A percentile compares a stretch with the other conserved stretches of the same genome.
Conservation (phyloP, 352 stramenopile genomes). For the Phytophthora agathidicida region DNA sequence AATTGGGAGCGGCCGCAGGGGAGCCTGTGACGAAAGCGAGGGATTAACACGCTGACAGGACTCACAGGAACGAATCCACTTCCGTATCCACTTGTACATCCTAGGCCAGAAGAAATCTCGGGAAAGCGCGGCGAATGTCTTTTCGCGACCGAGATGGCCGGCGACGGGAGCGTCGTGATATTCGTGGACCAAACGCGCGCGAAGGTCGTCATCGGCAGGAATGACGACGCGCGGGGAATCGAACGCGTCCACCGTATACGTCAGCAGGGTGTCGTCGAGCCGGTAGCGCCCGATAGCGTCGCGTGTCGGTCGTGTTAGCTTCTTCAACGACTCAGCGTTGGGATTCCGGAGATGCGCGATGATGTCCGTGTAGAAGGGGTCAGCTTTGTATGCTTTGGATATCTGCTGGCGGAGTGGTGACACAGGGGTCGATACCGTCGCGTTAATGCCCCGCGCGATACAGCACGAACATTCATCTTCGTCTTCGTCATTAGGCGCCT, state of each 20-base stretch:
- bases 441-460: too few species aligned
- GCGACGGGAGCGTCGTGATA: conserved; percentile 12
- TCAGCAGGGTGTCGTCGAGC: background rate
- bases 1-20: background rate
- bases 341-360: too few species aligned
- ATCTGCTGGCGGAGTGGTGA: too few species aligned
- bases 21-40: background rate
- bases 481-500: too few species aligned
- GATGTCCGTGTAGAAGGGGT: too few species aligned
- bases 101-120: background rate
- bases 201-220: background rate
- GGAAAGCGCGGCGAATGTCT: conserved; percentile 15
- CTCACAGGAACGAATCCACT: conserved; percentile 1
- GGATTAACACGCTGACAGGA: conserved; percentile 3
- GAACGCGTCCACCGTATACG: background rate
- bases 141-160: conserved; percentile 28
- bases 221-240: conserved; percentile 1
- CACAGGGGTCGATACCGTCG: too few species aligned
- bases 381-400: too few species aligned
- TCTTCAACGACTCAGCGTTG: too few species aligned
- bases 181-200: conserved; percentile 11
- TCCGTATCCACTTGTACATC: conserved; percentile 4
- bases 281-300: background rate
- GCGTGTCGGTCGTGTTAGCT: too few species aligned
- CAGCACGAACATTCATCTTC: too few species aligned